Evolutionary conservation across 192 early-diverging fungal genomes (phyloP).

Genomic region (Jimgerdemannia flammicorona): DNA sequence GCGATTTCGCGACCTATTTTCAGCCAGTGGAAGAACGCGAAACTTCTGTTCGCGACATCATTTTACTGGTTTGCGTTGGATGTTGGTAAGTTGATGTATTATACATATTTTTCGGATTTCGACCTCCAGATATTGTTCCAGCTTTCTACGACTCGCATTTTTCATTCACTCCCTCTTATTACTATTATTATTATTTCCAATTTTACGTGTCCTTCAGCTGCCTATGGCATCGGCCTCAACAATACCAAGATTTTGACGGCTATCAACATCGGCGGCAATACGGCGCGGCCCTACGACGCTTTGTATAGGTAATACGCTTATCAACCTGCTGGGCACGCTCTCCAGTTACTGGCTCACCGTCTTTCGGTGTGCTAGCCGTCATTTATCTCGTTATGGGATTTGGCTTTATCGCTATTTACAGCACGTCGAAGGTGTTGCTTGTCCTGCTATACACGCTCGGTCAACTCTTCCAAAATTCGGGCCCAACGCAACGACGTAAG

Average conservation of each 20-base stretch:
- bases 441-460: slow-evolving; percentile 62
- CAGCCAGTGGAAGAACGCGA: slow-evolving; percentile 63
- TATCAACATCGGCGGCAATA: slow-evolving; percentile 57
- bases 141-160: too few relatives aligned
- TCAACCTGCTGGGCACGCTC: slow-evolving; percentile 84
- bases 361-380: slow-evolving; percentile 73
- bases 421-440: slow-evolving; percentile 50
- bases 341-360: too few relatives aligned
- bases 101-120: neutral
- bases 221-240: slow-evolving; percentile 37
- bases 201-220: neutral
- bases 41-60: slow-evolving; percentile 64
- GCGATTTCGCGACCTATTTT: slow-evolving; percentile 57
- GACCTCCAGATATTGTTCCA: too few relatives aligned
- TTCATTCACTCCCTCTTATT: too few relatives aligned
- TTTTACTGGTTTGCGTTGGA: slow-evolving; percentile 67
- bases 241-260: slow-evolving; percentile 63
- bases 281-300: slow-evolving; percentile 19
- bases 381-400: slow-evolving; percentile 74
- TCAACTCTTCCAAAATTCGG: slow-evolving; percentile 90
- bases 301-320: slow-evolving; percentile 80
- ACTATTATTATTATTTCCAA: neutral
- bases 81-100: slow-evolving; percentile 41
- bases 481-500: slow-evolving; percentile 82
- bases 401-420: slow-evolving; percentile 61